phyloP scores from a whole-genome alignment of 345 rosid genomes.

The Anastatica hierochuntica region DNA sequence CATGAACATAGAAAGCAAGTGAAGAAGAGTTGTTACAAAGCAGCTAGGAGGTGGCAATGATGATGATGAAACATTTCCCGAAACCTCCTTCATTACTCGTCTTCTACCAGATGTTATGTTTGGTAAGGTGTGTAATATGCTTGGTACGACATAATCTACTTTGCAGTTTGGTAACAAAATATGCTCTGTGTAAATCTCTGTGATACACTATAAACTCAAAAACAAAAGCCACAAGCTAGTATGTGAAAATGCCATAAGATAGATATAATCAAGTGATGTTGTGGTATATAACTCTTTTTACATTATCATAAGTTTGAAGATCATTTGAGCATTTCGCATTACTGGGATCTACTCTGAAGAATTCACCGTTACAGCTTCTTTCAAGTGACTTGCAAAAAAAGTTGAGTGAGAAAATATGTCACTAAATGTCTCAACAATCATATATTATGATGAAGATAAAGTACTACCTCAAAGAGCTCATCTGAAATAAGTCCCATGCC shows the following conservation, averaged over 20 bases:
- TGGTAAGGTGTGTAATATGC: background rate
- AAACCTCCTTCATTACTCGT: slow-evolving; percentile 15
- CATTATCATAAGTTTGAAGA: slow-evolving; percentile 8
- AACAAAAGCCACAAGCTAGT: slow-evolving; percentile 2
- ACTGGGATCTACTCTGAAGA: slow-evolving; percentile 17
- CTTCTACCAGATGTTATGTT: background rate
- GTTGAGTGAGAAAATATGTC: background rate
- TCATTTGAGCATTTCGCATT: slow-evolving; percentile 18
- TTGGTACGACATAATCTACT: slow-evolving; percentile 4
- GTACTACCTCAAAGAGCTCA: background rate
- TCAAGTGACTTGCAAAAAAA: slow-evolving; percentile 11
- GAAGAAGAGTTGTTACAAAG: slow-evolving; percentile 10
- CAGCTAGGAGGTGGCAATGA: slow-evolving; percentile 23
- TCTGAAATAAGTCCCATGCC: background rate
- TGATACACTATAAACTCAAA: slow-evolving; percentile 3
- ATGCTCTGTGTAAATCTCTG: slow-evolving; percentile 13
- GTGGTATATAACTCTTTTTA: background rate
- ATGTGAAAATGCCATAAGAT: background rate
- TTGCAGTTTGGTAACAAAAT: slow-evolving; percentile 19
- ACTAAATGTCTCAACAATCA: background rate
- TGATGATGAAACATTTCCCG: slow-evolving; percentile 14
- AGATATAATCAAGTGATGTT: background rate
- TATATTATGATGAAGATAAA: background rate
- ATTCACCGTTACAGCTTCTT: slow-evolving; percentile 13
- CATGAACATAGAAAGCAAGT: background rate